A percentile compares a stretch with the other conserved stretches of the same genome.
phyloP scores from a whole-genome alignment of 495 filamentous ascomycete species.

The Chaetomium fimeti region DNA sequence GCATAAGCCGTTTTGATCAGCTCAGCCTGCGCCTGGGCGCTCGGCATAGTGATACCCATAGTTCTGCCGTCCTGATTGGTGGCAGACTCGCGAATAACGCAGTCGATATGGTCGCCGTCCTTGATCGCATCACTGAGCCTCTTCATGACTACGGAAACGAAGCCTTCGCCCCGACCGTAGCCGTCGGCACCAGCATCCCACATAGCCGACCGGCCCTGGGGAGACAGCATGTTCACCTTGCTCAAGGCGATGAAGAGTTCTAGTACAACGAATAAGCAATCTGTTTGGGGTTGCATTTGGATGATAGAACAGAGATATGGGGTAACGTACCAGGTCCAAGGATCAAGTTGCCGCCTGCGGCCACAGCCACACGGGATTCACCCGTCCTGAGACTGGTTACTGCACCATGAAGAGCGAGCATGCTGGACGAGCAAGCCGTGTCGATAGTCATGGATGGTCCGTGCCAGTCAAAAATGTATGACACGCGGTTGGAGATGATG shows the following conservation, averaged over 20 bases:
- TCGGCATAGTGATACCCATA: constrained; percentile 54
- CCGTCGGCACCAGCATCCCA: constrained; percentile 62
- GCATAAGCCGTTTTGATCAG: constrained; percentile 50
- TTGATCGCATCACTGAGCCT: constrained; percentile 46
- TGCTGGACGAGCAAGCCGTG: constrained; percentile 56
- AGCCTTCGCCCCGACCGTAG: constrained; percentile 61
- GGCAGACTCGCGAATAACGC: constrained; percentile 54
- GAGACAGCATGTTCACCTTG: constrained; percentile 38
- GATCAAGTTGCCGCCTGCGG: constrained; percentile 54
- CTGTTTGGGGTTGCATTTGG: no score
- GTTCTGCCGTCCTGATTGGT: constrained; percentile 56
- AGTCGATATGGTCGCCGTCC: constrained; percentile 56
- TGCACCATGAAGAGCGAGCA: constrained; percentile 52
- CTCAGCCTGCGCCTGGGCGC: constrained; percentile 47
- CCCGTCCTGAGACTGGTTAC: constrained; percentile 40
- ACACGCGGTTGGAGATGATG: constrained; percentile 51
- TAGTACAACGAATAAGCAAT: no score
- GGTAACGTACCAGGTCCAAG: constrained; percentile 40
- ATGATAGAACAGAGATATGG: no score
- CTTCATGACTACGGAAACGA: constrained; percentile 56
- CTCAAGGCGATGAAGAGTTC: constrained; percentile 28
- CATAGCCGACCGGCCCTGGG: constrained; percentile 48
- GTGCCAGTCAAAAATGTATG: constrained; percentile 48
- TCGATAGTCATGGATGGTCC: constrained; percentile 47
- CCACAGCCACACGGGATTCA: constrained; percentile 41